Percentiles rank a stretch among this genome's conserved stretches.
These are phyloP conservation scores for Phaeodactylum tricornutum DNA, from an alignment of 108 stramenopile genomes.

Conservation along the genomic window DNA sequence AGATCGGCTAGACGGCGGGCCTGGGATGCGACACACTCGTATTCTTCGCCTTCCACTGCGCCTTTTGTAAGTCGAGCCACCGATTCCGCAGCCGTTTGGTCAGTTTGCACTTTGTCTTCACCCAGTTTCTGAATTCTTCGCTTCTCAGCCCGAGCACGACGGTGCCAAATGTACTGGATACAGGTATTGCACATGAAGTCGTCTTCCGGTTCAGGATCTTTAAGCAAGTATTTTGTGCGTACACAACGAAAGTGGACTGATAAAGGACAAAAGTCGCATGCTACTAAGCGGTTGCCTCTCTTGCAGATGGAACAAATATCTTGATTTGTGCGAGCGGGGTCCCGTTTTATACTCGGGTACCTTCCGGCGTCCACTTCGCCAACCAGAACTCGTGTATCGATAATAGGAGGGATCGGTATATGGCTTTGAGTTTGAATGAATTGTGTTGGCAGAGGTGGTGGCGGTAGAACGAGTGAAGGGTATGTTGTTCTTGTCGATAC, in stretches of 20 bases:
- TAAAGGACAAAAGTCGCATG: constrained; percentile 64
- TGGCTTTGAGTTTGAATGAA: too few relatives aligned
- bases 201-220: constrained; percentile 62
- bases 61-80: constrained; percentile 16
- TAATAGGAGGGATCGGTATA: constrained; percentile 26
- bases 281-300: constrained; percentile 1
- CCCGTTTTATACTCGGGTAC: constrained; percentile 64
- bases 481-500: too few relatives aligned
- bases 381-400: constrained; percentile 54
- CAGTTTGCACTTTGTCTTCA: constrained; percentile 18
- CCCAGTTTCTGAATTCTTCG: constrained; percentile 50
- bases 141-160: constrained; percentile 58
- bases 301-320: constrained; percentile 47
- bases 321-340: constrained; percentile 11
- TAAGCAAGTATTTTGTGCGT: constrained; percentile 30
- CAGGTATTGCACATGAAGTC: constrained; percentile 72
- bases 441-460: neutral
- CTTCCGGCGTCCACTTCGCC: constrained; percentile 61
- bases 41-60: constrained; percentile 49
- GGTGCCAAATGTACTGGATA: constrained; percentile 23
- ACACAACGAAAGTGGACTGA: constrained; percentile 56
- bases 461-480: neutral
- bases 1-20: constrained; percentile 61
- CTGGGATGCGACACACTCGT: constrained; percentile 43
- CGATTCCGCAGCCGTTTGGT: constrained; percentile 6